Evolutionary conservation across 441 rosid species (phyloP).

Genomic region (Kokia cookei): DNA sequence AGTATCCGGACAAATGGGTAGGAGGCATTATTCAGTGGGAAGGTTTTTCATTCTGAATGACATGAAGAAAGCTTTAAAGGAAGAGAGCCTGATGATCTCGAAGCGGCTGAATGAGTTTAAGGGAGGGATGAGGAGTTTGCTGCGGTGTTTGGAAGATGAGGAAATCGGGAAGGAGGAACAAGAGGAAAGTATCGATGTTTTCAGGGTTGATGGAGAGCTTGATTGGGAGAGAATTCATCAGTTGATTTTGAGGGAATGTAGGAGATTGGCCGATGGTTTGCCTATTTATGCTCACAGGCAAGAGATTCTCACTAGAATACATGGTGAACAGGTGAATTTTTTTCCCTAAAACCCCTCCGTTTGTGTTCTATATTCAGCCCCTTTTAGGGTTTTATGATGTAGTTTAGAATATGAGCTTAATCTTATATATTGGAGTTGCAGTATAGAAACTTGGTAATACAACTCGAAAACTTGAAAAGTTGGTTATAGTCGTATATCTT

Average conservation of each 20-base stretch:
- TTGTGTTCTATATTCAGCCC: neutral
- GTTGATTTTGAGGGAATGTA: conserved; percentile 55
- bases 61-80: conserved; percentile 18
- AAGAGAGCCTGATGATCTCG: conserved; percentile 29
- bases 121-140: conserved; percentile 39
- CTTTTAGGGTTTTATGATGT: neutral
- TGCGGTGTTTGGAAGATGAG: conserved; percentile 27
- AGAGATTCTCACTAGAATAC: conserved; percentile 40
- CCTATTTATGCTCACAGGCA: conserved; percentile 55
- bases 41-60: conserved; percentile 18
- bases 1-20: conserved; percentile 7
- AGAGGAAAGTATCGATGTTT: conserved; percentile 18
- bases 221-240: conserved; percentile 48
- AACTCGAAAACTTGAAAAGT: neutral
- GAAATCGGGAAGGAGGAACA: conserved; percentile 2
- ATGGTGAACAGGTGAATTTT: conserved; percentile 39
- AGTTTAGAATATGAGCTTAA: neutral
- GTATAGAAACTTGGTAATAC: neutral
- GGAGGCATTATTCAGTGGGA: neutral
- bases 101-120: conserved; percentile 48
- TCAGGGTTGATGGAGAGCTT: conserved; percentile 25
- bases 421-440: neutral
- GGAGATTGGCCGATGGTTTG: conserved; percentile 60
- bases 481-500: neutral
- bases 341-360: neutral